Evolutionary conservation across 768 basidiomycete genomes (phyloP).

Genomic region (Psilocybe cubensis): DNA sequence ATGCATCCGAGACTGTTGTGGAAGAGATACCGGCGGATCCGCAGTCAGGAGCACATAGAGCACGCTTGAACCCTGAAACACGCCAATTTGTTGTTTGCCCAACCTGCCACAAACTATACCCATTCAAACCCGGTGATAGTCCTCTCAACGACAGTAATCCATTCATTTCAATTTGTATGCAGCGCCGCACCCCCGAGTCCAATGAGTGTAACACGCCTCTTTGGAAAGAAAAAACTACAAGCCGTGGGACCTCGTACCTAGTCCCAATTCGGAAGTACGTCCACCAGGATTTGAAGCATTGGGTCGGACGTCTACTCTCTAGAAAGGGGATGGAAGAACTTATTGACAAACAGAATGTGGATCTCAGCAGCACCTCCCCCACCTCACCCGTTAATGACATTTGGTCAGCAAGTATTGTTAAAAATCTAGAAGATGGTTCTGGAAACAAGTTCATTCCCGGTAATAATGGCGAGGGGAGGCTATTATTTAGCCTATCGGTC

Average conservation of each 20-base stretch:
- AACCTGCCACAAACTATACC: background rate
- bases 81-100: background rate
- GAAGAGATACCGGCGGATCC: background rate
- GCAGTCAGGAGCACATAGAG: background rate
- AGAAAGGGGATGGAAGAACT: constrained; percentile 6
- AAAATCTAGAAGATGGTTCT: constrained; percentile 16
- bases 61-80: background rate
- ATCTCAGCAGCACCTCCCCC: background rate
- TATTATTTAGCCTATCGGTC: constrained; percentile 26
- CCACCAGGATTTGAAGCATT: background rate
- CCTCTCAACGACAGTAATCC: background rate
- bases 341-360: constrained; percentile 2
- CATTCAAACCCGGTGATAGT: background rate
- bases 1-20: background rate
- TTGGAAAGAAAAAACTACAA: constrained; percentile 17
- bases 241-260: background rate
- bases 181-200: constrained; percentile 6
- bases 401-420: constrained; percentile 16
- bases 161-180: background rate
- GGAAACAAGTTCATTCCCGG: constrained; percentile 26
- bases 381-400: constrained; percentile 1
- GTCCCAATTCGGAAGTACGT: constrained; percentile 11
- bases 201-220: constrained; percentile 16
- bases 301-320: constrained; percentile 2
- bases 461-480: constrained; percentile 15